Evolutionary conservation across 192 early-diverging fungal genomes (phyloP).

Genomic region (Lobosporangium transversale): DNA sequence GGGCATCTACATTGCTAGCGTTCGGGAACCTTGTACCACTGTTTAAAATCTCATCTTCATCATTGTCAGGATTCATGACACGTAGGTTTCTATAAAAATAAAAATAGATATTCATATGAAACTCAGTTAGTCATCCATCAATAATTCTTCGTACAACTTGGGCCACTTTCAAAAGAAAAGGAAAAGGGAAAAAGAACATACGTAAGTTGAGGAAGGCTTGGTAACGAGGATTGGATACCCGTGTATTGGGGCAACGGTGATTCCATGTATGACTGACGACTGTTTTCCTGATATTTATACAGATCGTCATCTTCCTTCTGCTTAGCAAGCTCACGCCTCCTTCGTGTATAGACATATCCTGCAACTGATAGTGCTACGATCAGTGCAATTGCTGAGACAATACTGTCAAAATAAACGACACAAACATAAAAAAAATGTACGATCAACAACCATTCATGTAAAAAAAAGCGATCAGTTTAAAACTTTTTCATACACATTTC

Average conservation of each 20-base stretch:
- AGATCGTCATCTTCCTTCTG: conserved; percentile 34
- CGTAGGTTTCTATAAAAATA: conserved; percentile 25
- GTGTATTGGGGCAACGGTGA: conserved; percentile 37
- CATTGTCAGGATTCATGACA: conserved; percentile 47
- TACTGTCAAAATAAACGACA: conserved; percentile 3
- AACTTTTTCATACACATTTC: no score
- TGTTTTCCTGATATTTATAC: conserved; percentile 33
- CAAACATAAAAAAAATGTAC: background rate
- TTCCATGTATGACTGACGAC: conserved; percentile 37
- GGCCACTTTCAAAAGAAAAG: background rate
- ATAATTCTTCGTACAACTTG: no score
- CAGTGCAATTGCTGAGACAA: conserved; percentile 36
- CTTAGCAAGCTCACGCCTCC: conserved; percentile 23
- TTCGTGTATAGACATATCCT: conserved; percentile 30
- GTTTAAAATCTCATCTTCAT: conserved; percentile 13
- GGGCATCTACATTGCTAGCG: conserved; percentile 6
- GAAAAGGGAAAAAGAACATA: conserved; percentile 11
- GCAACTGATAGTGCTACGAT: conserved; percentile 34
- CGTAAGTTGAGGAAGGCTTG: conserved; percentile 35
- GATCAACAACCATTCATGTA: background rate
- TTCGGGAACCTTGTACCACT: background rate
- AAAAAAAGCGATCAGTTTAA: no score
- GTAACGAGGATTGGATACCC: conserved; percentile 32
- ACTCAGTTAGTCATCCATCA: no score
- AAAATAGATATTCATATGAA: background rate